Evolutionary conservation across 1,139 yeast genomes (phyloP).

Genomic region (Dujonia santamariae): DNA sequence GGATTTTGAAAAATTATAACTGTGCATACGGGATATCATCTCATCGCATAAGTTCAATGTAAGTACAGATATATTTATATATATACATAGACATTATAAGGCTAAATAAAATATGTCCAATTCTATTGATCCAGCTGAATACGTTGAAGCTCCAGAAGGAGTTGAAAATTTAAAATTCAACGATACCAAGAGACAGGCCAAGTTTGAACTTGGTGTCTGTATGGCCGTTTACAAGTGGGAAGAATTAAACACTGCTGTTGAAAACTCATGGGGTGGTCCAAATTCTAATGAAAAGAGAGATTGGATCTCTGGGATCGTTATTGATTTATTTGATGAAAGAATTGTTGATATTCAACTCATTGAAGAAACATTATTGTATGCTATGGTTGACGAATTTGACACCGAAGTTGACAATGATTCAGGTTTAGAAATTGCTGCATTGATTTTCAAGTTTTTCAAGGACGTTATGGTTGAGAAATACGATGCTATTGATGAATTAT

Average conservation of each 20-base stretch:
- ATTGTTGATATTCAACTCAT: constrained; percentile 73
- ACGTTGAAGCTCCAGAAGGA: constrained; percentile 39
- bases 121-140: constrained; percentile 44
- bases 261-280: constrained; percentile 95
- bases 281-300: constrained; percentile 88
- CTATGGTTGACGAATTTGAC: constrained; percentile 95
- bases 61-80: too few species aligned
- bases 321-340: constrained; percentile 70
- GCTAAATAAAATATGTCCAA: background rate
- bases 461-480: constrained; percentile 57
- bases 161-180: constrained; percentile 45
- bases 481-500: constrained; percentile 55
- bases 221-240: constrained; percentile 91
- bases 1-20: too few species aligned
- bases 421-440: constrained; percentile 69
- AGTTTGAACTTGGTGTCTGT: constrained; percentile 91
- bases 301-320: constrained; percentile 84
- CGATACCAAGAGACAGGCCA: constrained; percentile 70
- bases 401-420: constrained; percentile 86
- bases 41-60: too few species aligned
- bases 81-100: too few species aligned
- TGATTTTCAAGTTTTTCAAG: constrained; percentile 62
- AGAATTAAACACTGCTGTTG: constrained; percentile 86
- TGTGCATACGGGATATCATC: too few species aligned
- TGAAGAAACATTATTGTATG: constrained; percentile 81